phyloP scores from a whole-genome alignment of 1,139 yeast genomes.

The Scheffersomyces quercinus region DNA sequence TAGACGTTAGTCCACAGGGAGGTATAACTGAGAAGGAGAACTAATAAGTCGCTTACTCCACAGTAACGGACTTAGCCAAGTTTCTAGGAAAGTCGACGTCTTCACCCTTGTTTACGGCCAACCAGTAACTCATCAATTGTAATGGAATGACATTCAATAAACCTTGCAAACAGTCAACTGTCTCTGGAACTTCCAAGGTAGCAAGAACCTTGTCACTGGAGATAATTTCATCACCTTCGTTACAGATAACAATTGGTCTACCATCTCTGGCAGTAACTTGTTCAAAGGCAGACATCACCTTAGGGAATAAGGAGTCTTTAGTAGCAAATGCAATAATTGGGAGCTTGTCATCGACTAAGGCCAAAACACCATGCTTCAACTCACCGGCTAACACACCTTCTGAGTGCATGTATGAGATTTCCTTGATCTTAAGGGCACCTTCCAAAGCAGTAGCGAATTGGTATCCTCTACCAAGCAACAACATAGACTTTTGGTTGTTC shows the following conservation, averaged over 20 bases:
- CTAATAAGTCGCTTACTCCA: slow-evolving; percentile 50
- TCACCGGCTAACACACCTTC: slow-evolving; percentile 99
- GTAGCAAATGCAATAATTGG: slow-evolving; percentile 97
- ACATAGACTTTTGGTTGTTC: slow-evolving; percentile 79
- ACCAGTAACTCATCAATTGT: slow-evolving; percentile 96
- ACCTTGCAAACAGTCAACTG: slow-evolving; percentile 98
- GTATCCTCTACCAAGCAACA: slow-evolving; percentile 95
- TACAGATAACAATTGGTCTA: slow-evolving; percentile 90
- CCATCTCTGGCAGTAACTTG: slow-evolving; percentile 98
- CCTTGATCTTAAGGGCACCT: slow-evolving; percentile 97
- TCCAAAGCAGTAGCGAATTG: slow-evolving; percentile 97
- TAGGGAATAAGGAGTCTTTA: slow-evolving; percentile 95
- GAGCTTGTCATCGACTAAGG: slow-evolving; percentile 88
- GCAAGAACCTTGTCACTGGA: slow-evolving; percentile 59
- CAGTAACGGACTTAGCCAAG: slow-evolving; percentile 97
- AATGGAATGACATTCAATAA: slow-evolving; percentile 90
- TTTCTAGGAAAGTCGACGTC: slow-evolving; percentile 99
- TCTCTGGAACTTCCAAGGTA: slow-evolving; percentile 85
- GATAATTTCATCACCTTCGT: slow-evolving; percentile 74
- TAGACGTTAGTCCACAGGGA: too few species aligned
- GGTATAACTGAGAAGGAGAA: too few species aligned
- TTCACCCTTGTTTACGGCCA: slow-evolving; percentile 92
- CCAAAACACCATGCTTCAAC: slow-evolving; percentile 96
- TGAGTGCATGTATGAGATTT: slow-evolving; percentile 97
- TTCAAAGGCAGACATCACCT: slow-evolving; percentile 92